Evolutionary conservation across 345 rosid genomes (phyloP), one percentile per base, ranked within the genome.

Genomic region (Salix suchowensis): DNA sequence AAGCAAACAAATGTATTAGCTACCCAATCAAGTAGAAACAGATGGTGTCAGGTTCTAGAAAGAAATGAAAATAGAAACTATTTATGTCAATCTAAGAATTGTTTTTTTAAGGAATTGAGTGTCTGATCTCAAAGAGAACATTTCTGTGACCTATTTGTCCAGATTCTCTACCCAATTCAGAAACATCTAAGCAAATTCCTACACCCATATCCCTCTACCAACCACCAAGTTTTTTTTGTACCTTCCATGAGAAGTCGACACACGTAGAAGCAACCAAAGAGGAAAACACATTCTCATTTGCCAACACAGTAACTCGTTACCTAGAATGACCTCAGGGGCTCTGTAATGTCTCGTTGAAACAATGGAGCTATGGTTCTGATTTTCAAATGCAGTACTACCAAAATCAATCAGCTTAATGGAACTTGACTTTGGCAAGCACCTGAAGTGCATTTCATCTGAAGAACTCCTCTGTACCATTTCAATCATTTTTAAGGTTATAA

Each of bases 341-440:
- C 82, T 74, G 78, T 79, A 79, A 68, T 74, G 82, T 79, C 82
- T 79, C 37, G 82, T 79, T 28, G 74, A 79, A 36, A 79, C 82
- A 74, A 79, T 74, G 78, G 82, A 79, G 82, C 78, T 74, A 74
- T 79, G 82, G 34, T 74, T 61, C 70, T 74, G 70, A 79, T 79
- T 62, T 61, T 68, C 82, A 70, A 30, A 79, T 30, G 78, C 54
- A 55, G 78, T 74, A 74, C 78, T 79, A 70, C 82, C 82, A 79
- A 79, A 79, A 70, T 79, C 82, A 79, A 79, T 79, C 70, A 79
- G 82, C 82, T 79, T 79, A 74, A 79, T 79, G 74, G 82, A 70
- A 79, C 82, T 79, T 61, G 82, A 79, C 74, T 74, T 79, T 74
- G 82, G 82, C 82, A 73, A 79, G 77, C 74, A 79, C 78, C 78